phyloP scores from a whole-genome alignment of 495 filamentous ascomycete species.

The Trichoderma virens region DNA sequence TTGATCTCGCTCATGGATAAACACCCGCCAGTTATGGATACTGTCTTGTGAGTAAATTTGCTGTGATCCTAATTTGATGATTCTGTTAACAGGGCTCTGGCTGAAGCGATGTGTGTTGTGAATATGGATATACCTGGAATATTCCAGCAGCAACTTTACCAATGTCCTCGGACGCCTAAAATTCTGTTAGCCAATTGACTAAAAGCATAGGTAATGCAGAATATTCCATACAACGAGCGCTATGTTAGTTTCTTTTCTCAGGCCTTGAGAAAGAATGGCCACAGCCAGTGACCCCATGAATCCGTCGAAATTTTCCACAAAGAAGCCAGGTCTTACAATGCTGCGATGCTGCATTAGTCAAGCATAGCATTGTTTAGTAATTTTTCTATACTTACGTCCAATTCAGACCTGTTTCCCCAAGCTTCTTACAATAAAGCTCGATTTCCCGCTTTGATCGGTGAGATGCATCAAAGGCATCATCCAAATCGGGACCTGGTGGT shows the following conservation, averaged over 20 bases:
- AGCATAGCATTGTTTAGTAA: constrained; percentile 14
- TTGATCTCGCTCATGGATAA: constrained; percentile 21
- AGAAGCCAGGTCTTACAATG: constrained; percentile 32
- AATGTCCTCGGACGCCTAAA: constrained; percentile 29
- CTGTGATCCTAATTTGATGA: constrained; percentile 18
- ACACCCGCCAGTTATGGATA: constrained; percentile 20
- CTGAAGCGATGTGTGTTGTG: not conserved
- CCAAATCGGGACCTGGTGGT: constrained; percentile 14
- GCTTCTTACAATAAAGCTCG: constrained; percentile 19
- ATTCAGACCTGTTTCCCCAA: constrained; percentile 21
- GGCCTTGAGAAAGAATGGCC: constrained; percentile 18
- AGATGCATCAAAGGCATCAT: constrained; percentile 15
- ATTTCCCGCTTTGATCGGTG: constrained; percentile 20
- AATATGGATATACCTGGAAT: constrained; percentile 21
- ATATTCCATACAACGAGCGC: constrained; percentile 16
- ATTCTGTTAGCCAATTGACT: not conserved
- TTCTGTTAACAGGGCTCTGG: not conserved
- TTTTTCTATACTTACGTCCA: constrained; percentile 23
- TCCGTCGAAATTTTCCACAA: constrained; percentile 35
- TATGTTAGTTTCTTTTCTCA: constrained; percentile 25
- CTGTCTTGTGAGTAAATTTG: constrained; percentile 18
- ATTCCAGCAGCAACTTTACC: constrained; percentile 29
- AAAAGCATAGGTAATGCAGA: not conserved
- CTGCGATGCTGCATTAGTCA: constrained; percentile 15
- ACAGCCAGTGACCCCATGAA: constrained; percentile 20